These are phyloP conservation scores for Leptosphaerulina australis DNA, from an alignment of 2,329 filamentous ascomycete species.

Conservation along the genomic window DNA sequence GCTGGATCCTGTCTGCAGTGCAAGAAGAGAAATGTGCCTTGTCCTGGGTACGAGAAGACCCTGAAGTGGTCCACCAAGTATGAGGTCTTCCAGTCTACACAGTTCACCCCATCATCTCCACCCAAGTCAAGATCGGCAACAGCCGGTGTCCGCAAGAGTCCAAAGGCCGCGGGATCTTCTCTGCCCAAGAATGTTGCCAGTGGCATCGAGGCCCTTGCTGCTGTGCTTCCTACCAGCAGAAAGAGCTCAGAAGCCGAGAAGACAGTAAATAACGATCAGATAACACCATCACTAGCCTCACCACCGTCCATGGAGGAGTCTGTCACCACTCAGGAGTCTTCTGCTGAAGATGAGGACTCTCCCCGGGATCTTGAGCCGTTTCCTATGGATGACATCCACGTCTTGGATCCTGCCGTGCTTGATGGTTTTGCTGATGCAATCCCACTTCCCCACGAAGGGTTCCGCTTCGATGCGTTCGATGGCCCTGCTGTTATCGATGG, in stretches of 20 bases:
- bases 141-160: slow-evolving; percentile 13
- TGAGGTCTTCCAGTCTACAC: slow-evolving; percentile 51
- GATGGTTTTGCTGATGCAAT: slow-evolving; percentile 33
- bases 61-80: slow-evolving; percentile 58
- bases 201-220: slow-evolving; percentile 46
- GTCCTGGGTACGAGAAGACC: slow-evolving; percentile 56
- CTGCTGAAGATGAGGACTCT: slow-evolving; percentile 35
- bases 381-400: slow-evolving; percentile 32
- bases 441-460: slow-evolving; percentile 32
- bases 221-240: slow-evolving; percentile 42
- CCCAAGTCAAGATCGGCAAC: slow-evolving; percentile 22
- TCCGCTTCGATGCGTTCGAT: slow-evolving; percentile 36
- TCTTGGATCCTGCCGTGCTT: slow-evolving; percentile 33
- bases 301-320: slow-evolving; percentile 31
- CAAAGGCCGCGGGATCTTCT: slow-evolving; percentile 17
- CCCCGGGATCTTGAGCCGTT: slow-evolving; percentile 35
- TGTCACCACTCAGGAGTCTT: slow-evolving; percentile 27
- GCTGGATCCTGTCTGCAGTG: slow-evolving; percentile 53
- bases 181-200: slow-evolving; percentile 41
- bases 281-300: slow-evolving; percentile 27
- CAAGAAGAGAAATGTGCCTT: slow-evolving; percentile 50
- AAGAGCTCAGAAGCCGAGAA: slow-evolving; percentile 26
- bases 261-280: slow-evolving; percentile 20
- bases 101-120: slow-evolving; percentile 28
- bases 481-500: slow-evolving; percentile 18